Evolutionary conservation across 2,329 filamentous ascomycete species (phyloP), one percentile per base, ranked within the genome.

Genomic region (Penicillium sp.): DNA sequence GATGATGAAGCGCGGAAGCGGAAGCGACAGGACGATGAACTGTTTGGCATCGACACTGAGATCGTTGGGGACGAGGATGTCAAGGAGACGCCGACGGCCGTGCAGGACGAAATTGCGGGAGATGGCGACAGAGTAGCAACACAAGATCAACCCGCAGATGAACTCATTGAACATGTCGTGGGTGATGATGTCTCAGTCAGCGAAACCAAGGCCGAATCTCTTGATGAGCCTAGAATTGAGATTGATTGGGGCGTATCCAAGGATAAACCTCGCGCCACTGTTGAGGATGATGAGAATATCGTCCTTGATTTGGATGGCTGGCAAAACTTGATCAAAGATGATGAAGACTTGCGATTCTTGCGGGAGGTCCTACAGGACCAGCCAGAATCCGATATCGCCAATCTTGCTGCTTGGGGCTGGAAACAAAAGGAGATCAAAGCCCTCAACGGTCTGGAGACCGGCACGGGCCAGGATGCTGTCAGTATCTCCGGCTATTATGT

Each of bases 11-110:
- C 85, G 39, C 81, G 87, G 42, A 93, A 95, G 69, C 83, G 88
- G 41, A 87, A 86, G 61, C 92, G 90, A 73, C 89, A 89, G 65
- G 88, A 91, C 50, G 88, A 92, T 60, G 87, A 89, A 59, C 76
- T 92, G 4, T 90, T 90, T 63, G 83, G 81, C 12, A 75, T 87
- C 37, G 80, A 76, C 35, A 74, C 79, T 12, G 75, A 79, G 42
- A 79, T 83, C 10, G 65, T 72, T 3, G 74, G 78, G 50, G 76
- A 77, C 49, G 76, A 77, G 8, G 69, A 76, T 28, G 72, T 78
- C 16, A 73, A 80, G 25, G 69, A 72, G 27, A 29, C 37, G 4
- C 16, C 36, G 14, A 18, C 18, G 16, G 35, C 33, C 10, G 12
- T 54, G 14, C 42, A 31, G 22, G 46, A 35, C 4, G 45, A 46